Evolutionary conservation across 1,284 basidiomycete species (phyloP), one percentile per base, ranked within the genome.

Genomic region (Stereum hirsutum): DNA sequence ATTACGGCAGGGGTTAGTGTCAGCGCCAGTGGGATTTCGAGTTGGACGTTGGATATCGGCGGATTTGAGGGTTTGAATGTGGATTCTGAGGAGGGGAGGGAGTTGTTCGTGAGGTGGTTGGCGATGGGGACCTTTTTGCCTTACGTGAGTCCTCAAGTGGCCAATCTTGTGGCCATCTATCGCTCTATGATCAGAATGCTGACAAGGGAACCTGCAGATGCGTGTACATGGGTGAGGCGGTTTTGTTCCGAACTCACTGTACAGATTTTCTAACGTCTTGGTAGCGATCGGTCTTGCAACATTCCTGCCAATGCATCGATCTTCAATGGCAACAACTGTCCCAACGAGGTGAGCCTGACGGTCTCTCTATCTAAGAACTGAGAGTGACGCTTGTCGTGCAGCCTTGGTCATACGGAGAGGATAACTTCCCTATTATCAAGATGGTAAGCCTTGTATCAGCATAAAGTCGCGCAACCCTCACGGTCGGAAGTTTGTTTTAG

Each of bases 41-140:
- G 60, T 2, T 67, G 65, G 65, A 67, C 65, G 24, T 48, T 67
- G 34, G 65, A 67, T 51, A 66, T 67, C 48, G 65, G 65, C 11
- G 64, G 64, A 7, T 67, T 67, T 46, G 41, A 53, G n/a, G 64
- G 63, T 20, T 45, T 67, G 51, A 50, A 67, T 45, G 48, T 65
- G 25, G 62, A 65, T 42, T 58, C 57, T 2, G 56, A 55, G 6
- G 30, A 66, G 62, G 63, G 62, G 7, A 51, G 53, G 35, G 61
- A 65, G 35, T 39, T 67, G 31, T 67, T 65, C 41, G 64, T 67
- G n/a, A 49, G 64, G 40, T 67, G 65, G 65, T 54, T 67, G 38
- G 53, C 54, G 6, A 63, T 66, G 64, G 65, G 64, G 12, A 58
- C 60, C 7, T 67, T 67, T 49, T 53, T 66, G n/a, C 65, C 65